Evolutionary conservation across 2,329 filamentous ascomycete species (phyloP), one percentile per base, ranked within the genome.

Genomic region (Coniochaeta sp.): DNA sequence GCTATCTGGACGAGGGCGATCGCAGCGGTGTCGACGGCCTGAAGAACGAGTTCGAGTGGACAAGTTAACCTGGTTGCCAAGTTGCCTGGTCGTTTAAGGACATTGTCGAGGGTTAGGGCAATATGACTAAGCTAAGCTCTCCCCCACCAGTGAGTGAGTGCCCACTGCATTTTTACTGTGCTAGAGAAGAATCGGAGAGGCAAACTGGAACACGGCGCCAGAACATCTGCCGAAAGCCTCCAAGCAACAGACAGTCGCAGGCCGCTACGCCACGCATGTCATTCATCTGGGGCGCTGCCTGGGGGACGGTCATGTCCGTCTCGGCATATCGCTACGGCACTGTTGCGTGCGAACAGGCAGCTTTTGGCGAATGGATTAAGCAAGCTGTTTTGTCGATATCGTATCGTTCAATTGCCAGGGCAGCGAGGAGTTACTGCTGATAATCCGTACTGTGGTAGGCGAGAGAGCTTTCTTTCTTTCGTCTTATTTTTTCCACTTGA

Each of bases 1-100:
- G 79, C 1, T 82, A 78, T 64, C 69, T 82, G 14, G 78, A 80
- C 61, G 64, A 67, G 26, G 75, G 71, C 1, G 79, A 81, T 65
- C 63, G 64, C 62, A 76, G 75, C 30, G 75, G 77, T 42, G 69
- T 72, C 0, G 62, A 70, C 3, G 79, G 78, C 8, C 61, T 82
- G 62, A 67, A 65, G 59, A 81, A 80, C 63, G 69, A 70, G 47
- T 71, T 74, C 57, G 73, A 76, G 63, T 76, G 71, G 71, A 55
- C 63, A 22, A 47, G 47, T 17, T 30, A n/a, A n/a, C 7, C n/a
- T n/a, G n/a, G n/a, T n/a, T n/a, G n/a, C n/a, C n/a, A n/a, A n/a
- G n/a, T n/a, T n/a, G n/a, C n/a, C n/a, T n/a, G n/a, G n/a, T n/a
- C n/a, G n/a, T n/a, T n/a, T n/a, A n/a, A n/a, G n/a, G n/a, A n/a